Conservation (phyloP, 2,329 filamentous ascomycete genomes). For the Aspergillus intermedius region DNA sequence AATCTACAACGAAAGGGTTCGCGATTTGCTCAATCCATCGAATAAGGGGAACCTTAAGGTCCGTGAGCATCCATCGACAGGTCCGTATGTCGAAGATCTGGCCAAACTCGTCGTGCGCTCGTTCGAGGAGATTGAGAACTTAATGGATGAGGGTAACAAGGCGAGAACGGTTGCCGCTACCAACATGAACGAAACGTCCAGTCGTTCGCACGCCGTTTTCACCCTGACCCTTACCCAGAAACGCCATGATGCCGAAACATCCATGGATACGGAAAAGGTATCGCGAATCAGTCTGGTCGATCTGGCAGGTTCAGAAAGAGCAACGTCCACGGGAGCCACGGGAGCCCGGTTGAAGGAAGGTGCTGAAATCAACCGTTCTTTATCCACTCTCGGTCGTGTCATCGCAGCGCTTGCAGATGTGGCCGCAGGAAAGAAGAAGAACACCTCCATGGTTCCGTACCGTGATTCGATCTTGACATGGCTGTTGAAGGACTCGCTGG, state of each 20-base stretch:
- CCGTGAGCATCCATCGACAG: slow-evolving; percentile 93
- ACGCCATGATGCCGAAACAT: slow-evolving; percentile 80
- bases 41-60: slow-evolving; percentile 97
- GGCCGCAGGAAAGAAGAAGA: slow-evolving; percentile 72
- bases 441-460: slow-evolving; percentile 78
- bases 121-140: slow-evolving; percentile 89
- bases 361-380: slow-evolving; percentile 94
- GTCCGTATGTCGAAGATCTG: slow-evolving; percentile 95
- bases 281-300: slow-evolving; percentile 97
- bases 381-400: slow-evolving; percentile 93
- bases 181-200: slow-evolving; percentile 99
- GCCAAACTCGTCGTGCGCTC: slow-evolving; percentile 90
- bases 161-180: slow-evolving; percentile 94
- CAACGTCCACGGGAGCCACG: slow-evolving; percentile 92
- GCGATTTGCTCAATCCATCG: slow-evolving; percentile 87
- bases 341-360: slow-evolving; percentile 93
- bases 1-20: slow-evolving; percentile 97
- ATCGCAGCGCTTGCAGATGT: slow-evolving; percentile 92
- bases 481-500: slow-evolving; percentile 92
- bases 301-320: slow-evolving; percentile 93
- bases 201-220: slow-evolving; percentile 96
- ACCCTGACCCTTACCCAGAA: slow-evolving; percentile 95
- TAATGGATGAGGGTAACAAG: slow-evolving; percentile 99
- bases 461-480: slow-evolving; percentile 95
- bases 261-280: slow-evolving; percentile 95